Conservation (phyloP, 495 filamentous ascomycete species). For the Talaromyces ruber region DNA sequence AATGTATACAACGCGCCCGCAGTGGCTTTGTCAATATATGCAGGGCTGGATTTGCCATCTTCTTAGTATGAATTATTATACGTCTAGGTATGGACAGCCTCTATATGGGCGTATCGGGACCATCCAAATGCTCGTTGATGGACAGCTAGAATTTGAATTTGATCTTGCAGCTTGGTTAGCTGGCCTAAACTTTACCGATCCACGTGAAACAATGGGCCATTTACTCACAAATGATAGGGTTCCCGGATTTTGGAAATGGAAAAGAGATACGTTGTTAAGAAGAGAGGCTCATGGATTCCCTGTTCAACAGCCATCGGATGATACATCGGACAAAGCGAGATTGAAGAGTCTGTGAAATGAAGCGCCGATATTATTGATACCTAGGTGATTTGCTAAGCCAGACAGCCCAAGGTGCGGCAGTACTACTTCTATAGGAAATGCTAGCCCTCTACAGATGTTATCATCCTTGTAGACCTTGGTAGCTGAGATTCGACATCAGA, state of each 20-base stretch:
- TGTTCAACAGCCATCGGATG: background rate
- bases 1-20: constrained; percentile 4
- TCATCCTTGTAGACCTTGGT: background rate
- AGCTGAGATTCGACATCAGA: too few species aligned
- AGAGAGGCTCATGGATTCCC: background rate
- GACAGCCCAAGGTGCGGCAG: too few species aligned
- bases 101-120: constrained; percentile 12
- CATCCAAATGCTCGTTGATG: constrained; percentile 7
- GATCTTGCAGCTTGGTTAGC: constrained; percentile 3
- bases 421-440: background rate
- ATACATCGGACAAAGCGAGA: background rate
- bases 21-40: constrained; percentile 3
- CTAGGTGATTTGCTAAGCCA: too few species aligned
- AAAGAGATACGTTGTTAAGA: constrained; percentile 5
- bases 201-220: background rate
- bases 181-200: constrained; percentile 1
- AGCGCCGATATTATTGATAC: background rate
- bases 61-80: constrained; percentile 5
- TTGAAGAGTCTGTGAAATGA: background rate
- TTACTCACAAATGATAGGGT: background rate
- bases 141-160: constrained; percentile 1
- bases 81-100: background rate
- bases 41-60: background rate
- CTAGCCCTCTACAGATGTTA: background rate
- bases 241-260: constrained; percentile 7